Percentiles rank a stretch among this genome's conserved stretches.
Conservation (phyloP, 345 rosid species). For the Viola odorata region DNA sequence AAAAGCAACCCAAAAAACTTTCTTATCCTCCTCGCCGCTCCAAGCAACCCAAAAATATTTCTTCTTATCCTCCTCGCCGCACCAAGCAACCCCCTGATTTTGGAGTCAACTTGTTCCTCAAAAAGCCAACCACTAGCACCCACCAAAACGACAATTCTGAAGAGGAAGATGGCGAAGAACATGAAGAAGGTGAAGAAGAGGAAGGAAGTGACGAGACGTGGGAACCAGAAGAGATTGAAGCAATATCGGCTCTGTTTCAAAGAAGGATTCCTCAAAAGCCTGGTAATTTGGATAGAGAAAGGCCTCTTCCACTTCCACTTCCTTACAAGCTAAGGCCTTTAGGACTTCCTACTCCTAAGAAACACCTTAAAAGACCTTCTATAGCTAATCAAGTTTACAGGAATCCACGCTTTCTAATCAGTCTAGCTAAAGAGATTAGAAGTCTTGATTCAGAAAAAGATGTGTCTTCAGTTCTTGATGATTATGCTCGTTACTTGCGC, state of each 20-base stretch:
- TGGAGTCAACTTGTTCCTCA: constrained; percentile 71
- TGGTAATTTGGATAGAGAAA: constrained; percentile 39
- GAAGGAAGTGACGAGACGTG: constrained; percentile 31
- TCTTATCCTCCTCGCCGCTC: constrained; percentile 51
- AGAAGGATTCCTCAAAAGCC: constrained; percentile 80
- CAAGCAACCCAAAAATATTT: constrained; percentile 71
- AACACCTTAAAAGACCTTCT: constrained; percentile 26
- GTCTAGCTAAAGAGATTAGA: constrained; percentile 65
- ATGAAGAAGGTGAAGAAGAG: constrained; percentile 2
- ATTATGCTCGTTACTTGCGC: constrained; percentile 50
- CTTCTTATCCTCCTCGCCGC: constrained; percentile 43
- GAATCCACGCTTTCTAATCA: constrained; percentile 55
- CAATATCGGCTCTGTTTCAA: constrained; percentile 71
- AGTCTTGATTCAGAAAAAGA: constrained; percentile 37
- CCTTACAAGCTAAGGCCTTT: constrained; percentile 71
- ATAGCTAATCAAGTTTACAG: constrained; percentile 40
- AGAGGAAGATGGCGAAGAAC: constrained; percentile 4
- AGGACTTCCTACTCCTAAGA: constrained; percentile 59
- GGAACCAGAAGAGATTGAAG: constrained; percentile 67
- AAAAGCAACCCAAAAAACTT: constrained; percentile 52
- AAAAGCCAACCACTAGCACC: constrained; percentile 38
- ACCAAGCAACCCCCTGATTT: constrained; percentile 76
- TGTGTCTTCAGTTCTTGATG: constrained; percentile 51
- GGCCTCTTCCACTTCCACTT: constrained; percentile 75
- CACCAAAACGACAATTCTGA: constrained; percentile 14